Evolutionary conservation across 169 alveolate species (phyloP).

Genomic region (Plasmodium coatneyi): DNA sequence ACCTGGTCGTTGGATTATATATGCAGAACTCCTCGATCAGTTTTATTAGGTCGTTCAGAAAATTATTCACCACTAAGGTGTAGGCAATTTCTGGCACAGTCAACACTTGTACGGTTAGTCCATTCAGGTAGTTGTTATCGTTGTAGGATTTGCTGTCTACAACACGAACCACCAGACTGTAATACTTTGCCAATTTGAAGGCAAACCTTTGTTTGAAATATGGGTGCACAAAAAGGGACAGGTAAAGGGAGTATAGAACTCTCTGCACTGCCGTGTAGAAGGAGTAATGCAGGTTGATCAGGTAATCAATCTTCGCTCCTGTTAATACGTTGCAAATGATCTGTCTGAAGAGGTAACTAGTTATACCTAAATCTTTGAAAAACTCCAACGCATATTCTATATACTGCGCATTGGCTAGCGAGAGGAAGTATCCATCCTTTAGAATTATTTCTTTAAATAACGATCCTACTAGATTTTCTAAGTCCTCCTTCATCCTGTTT

Average conservation of each 20-base stretch:
- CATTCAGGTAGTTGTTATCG: slow-evolving; percentile 17
- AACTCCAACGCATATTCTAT: slow-evolving; percentile 45
- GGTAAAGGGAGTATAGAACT: slow-evolving; percentile 32
- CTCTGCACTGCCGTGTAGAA: slow-evolving; percentile 42
- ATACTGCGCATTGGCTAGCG: slow-evolving; percentile 33
- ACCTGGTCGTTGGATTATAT: slow-evolving; percentile 11
- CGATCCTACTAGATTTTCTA: slow-evolving; percentile 10
- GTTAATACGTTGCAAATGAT: slow-evolving; percentile 54
- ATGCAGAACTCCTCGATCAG: slow-evolving; percentile 35
- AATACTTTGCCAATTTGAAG: slow-evolving; percentile 38
- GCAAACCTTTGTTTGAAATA: slow-evolving; percentile 67
- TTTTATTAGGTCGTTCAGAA: slow-evolving; percentile 42
- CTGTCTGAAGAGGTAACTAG: slow-evolving; percentile 53
- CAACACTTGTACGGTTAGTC: slow-evolving; percentile 42
- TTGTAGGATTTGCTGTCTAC: slow-evolving; percentile 12
- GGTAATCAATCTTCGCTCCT: slow-evolving; percentile 24
- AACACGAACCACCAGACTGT: slow-evolving; percentile 11
- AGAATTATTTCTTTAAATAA: slow-evolving; percentile 52
- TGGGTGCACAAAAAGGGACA: slow-evolving; percentile 68
- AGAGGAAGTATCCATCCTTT: slow-evolving; percentile 51
- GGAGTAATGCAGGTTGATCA: slow-evolving; percentile 48
- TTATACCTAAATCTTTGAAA: slow-evolving; percentile 63
- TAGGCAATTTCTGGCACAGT: slow-evolving; percentile 68
- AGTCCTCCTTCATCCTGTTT: slow-evolving; percentile 27
- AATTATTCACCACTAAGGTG: slow-evolving; percentile 63